A percentile compares a stretch with the other conserved stretches of the same genome.
These are phyloP conservation scores for Sphagnurus paluster DNA, from an alignment of 1,284 basidiomycete genomes.

Conservation along the genomic window DNA sequence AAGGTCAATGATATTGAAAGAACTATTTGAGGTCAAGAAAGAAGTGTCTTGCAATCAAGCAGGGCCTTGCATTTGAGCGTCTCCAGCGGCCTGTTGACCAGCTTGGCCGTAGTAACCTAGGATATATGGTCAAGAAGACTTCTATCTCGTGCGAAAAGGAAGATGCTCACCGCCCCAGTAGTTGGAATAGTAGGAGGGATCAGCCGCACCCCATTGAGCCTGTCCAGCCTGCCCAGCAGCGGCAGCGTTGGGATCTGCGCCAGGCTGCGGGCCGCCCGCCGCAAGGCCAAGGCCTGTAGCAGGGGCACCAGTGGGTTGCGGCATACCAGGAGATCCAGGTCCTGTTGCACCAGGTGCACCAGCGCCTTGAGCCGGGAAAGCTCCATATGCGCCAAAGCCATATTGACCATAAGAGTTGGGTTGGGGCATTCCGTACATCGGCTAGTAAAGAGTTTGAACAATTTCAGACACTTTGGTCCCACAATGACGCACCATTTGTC, in stretches of 20 bases:
- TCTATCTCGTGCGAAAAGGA: slow-evolving; percentile 3
- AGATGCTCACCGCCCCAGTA: slow-evolving; percentile 76
- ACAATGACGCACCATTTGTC: slow-evolving; percentile 59
- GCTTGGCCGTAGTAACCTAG: slow-evolving; percentile 77
- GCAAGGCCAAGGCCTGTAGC: slow-evolving; percentile 57
- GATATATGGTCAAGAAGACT: slow-evolving; percentile 11
- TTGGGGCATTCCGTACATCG: slow-evolving; percentile 87
- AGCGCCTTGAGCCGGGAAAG: slow-evolving; percentile 61
- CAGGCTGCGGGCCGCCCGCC: slow-evolving; percentile 51
- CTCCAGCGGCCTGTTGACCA: slow-evolving; percentile 56
- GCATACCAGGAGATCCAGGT: slow-evolving; percentile 66
- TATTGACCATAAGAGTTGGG: slow-evolving; percentile 79
- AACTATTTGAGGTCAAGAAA: slow-evolving; percentile 18
- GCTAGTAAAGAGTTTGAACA: slow-evolving; percentile 47
- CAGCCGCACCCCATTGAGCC: slow-evolving; percentile 69
- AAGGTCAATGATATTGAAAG: slow-evolving; percentile 21
- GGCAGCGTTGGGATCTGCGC: slow-evolving; percentile 52
- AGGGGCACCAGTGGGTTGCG: slow-evolving; percentile 52
- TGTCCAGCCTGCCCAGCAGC: slow-evolving; percentile 60
- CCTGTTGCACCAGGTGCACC: slow-evolving; percentile 50
- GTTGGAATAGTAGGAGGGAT: slow-evolving; percentile 77
- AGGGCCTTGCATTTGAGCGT: slow-evolving; percentile 60
- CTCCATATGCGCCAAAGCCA: slow-evolving; percentile 70
- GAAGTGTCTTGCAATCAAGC: slow-evolving; percentile 41
- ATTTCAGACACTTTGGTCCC: slow-evolving; percentile 9